phyloP scores from a whole-genome alignment of 306 rosid species.

The Trifolium repens region DNA sequence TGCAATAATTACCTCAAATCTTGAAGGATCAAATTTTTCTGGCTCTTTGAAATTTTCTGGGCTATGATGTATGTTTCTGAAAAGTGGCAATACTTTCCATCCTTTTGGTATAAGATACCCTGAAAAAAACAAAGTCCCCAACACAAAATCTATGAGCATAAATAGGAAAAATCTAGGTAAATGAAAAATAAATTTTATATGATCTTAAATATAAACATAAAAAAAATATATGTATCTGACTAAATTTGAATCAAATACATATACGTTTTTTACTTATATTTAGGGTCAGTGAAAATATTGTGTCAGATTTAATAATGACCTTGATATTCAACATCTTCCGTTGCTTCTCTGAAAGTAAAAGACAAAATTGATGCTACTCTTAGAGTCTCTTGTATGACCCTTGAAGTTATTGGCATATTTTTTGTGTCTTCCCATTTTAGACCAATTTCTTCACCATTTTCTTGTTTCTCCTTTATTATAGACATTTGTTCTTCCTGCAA shows the following conservation, averaged over 20 bases:
- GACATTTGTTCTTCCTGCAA: conserved; percentile 76
- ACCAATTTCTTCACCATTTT: conserved; percentile 48
- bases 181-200: background rate
- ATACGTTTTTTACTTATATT: background rate
- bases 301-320: conserved; percentile 48
- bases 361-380: conserved; percentile 86
- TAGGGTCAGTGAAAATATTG: background rate
- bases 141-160: conserved; percentile 25
- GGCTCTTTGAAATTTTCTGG: conserved; percentile 75
- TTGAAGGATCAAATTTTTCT: conserved; percentile 84
- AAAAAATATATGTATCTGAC: too few species aligned
- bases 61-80: conserved; percentile 92
- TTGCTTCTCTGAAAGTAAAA: conserved; percentile 93
- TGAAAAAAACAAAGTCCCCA: conserved; percentile 34
- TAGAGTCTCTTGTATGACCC: conserved; percentile 88
- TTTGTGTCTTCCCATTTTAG: conserved; percentile 76
- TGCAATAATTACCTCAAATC: conserved; percentile 74
- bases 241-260: background rate
- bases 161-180: background rate
- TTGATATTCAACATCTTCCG: conserved; percentile 82
- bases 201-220: too few species aligned
- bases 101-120: conserved; percentile 93
- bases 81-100: conserved; percentile 94
- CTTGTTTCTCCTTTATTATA: conserved; percentile 51
- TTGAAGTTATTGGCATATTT: conserved; percentile 76